phyloP scores from a whole-genome alignment of 164 flowering plant species.

The Tetracentron sinense region DNA sequence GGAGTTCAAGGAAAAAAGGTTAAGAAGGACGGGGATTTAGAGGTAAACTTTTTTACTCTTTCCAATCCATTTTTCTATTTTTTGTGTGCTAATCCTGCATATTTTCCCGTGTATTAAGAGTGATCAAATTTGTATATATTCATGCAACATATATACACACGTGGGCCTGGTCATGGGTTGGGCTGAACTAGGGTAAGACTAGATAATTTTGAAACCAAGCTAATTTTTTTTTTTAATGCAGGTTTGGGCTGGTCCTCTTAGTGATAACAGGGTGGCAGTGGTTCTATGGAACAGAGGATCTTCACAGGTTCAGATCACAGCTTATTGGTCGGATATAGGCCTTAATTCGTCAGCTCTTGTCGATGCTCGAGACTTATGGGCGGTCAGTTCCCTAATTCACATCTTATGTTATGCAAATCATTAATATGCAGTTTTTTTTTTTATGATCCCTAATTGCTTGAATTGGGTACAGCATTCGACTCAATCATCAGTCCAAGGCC shows the following conservation, averaged over 20 bases:
- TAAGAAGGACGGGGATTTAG: slow-evolving; percentile 48
- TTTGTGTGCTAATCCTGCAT: too few species aligned
- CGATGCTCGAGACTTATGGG: slow-evolving; percentile 61
- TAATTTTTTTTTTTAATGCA: slow-evolving; percentile 13
- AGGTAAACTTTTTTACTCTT: slow-evolving; percentile 32
- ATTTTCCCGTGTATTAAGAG: too few species aligned
- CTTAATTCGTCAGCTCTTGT: slow-evolving; percentile 36
- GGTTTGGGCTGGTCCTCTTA: slow-evolving; percentile 83
- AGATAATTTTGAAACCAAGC: background rate
- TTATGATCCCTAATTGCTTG: background rate
- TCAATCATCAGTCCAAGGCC: slow-evolving; percentile 17
- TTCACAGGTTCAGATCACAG: slow-evolving; percentile 40
- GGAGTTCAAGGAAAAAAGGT: slow-evolving; percentile 84
- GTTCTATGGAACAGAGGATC: slow-evolving; percentile 66
- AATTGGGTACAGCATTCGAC: slow-evolving; percentile 45
- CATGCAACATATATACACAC: too few species aligned
- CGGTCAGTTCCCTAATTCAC: too few species aligned
- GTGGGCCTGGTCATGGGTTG: too few species aligned
- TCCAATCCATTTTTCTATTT: background rate
- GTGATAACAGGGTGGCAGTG: slow-evolving; percentile 38
- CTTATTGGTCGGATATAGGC: slow-evolving; percentile 57
- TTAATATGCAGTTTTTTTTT: too few species aligned
- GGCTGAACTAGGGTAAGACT: too few species aligned
- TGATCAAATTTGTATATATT: too few species aligned
- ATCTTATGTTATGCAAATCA: too few species aligned